Conservation (phyloP, 2,329 filamentous ascomycete genomes). For the Zymoseptoria pseudotritici region DNA sequence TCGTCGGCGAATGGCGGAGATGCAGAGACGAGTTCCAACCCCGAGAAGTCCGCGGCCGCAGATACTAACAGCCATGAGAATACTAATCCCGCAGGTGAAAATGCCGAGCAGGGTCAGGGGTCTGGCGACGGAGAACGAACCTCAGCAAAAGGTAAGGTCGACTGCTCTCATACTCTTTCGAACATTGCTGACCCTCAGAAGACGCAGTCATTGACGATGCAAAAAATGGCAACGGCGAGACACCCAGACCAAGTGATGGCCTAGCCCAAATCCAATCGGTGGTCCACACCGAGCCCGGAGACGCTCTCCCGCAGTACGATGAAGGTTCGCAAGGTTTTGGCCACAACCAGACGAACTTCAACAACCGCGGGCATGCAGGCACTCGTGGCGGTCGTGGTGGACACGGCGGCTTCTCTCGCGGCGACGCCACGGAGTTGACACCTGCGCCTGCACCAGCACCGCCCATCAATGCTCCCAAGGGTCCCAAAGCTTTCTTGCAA, state of each 20-base stretch:
- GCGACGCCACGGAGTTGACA: constrained; percentile 21
- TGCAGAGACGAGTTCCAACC: constrained; percentile 12
- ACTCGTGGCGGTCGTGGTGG: constrained; percentile 41
- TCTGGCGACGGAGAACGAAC: constrained; percentile 2
- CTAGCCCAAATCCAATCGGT: constrained; percentile 1
- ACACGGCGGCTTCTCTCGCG: constrained; percentile 20
- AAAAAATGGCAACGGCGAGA: neutral
- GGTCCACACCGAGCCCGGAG: constrained; percentile 7
- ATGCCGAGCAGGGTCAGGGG: constrained; percentile 7
- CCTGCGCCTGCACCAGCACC: constrained; percentile 25
- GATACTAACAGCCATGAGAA: constrained; percentile 28
- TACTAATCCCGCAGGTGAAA: constrained; percentile 22
- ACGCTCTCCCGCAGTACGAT: constrained; percentile 25
- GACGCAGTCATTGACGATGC: neutral
- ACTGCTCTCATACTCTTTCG: neutral
- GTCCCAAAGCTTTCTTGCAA: constrained; percentile 89
- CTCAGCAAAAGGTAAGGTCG: neutral
- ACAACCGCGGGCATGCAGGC: constrained; percentile 18
- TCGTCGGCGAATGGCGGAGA: constrained; percentile 10
- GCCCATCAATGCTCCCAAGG: constrained; percentile 63
- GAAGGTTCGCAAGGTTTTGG: constrained; percentile 12
- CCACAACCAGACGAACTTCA: constrained; percentile 18
- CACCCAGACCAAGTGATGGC: neutral
- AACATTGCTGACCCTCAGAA: neutral
- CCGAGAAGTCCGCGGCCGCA: constrained; percentile 27